Conservation (phyloP, 495 filamentous ascomycete species). For the Tuber aestivum region DNA sequence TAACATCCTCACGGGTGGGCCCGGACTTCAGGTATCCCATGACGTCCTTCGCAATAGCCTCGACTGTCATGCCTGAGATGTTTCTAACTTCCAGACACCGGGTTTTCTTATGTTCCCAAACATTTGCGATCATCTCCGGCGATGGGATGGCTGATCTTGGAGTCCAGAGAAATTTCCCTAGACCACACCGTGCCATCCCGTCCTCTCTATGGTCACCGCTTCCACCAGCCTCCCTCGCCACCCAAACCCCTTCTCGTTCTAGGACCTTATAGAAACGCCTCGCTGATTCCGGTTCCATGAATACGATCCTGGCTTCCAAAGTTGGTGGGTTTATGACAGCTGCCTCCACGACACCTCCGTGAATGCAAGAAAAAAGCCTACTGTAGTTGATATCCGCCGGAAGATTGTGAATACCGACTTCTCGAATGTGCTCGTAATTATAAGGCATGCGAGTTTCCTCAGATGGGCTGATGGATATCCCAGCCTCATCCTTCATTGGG, state of each 20-base stretch:
- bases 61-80: slow-evolving; percentile 11
- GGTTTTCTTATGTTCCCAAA: slow-evolving; percentile 17
- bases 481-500: neutral
- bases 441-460: slow-evolving; percentile 3
- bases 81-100: slow-evolving; percentile 26
- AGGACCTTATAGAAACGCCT: slow-evolving; percentile 19
- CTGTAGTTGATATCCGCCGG: slow-evolving; percentile 29
- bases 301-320: slow-evolving; percentile 21
- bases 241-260: slow-evolving; percentile 20
- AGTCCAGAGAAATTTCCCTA: slow-evolving; percentile 31
- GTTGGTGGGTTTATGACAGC: slow-evolving; percentile 12
- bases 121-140: slow-evolving; percentile 20
- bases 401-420: slow-evolving; percentile 22
- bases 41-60: slow-evolving; percentile 11
- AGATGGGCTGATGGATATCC: neutral
- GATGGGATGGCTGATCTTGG: slow-evolving; percentile 16
- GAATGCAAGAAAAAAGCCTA: slow-evolving; percentile 19
- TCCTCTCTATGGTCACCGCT: slow-evolving; percentile 6
- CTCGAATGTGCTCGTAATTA: slow-evolving; percentile 30
- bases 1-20: slow-evolving; percentile 9
- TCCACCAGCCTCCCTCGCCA: slow-evolving; percentile 13
- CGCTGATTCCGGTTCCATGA: slow-evolving; percentile 28
- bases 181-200: slow-evolving; percentile 13
- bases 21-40: slow-evolving; percentile 3
- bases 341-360: slow-evolving; percentile 27